Evolutionary conservation across 768 basidiomycete species (phyloP).

Genomic region (Tulasnella sp.): DNA sequence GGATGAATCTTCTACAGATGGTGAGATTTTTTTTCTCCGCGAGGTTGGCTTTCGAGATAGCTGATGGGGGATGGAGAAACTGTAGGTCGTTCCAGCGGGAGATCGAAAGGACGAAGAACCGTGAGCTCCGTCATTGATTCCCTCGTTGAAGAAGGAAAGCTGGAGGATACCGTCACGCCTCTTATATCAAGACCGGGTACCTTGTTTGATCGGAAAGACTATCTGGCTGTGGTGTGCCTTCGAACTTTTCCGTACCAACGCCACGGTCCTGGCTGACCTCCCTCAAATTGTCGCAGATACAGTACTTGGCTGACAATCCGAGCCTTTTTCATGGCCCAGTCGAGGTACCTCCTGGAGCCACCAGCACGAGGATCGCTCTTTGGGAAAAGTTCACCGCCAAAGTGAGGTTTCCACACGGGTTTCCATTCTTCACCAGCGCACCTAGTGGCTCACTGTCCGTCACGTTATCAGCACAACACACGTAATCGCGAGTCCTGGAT

Average conservation of each 20-base stretch:
- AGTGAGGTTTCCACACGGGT: not conserved
- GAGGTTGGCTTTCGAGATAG: not conserved
- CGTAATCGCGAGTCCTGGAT: not conserved
- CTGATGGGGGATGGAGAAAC: not conserved
- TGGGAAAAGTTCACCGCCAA: not conserved
- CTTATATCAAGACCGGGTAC: not conserved
- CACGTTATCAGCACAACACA: not conserved
- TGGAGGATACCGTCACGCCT: not conserved
- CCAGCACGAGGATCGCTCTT: not conserved
- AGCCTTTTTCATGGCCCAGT: not conserved
- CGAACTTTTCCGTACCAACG: not conserved
- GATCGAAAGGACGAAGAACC: not conserved
- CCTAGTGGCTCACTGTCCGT: not conserved
- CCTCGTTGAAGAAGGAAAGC: not conserved
- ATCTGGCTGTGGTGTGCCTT: not conserved
- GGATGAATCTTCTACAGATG: not conserved
- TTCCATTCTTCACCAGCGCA: not conserved
- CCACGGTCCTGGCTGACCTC: not conserved
- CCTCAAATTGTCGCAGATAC: not conserved
- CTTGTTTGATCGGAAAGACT: not conserved
- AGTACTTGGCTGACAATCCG: slow-evolving; percentile 10
- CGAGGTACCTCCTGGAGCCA: not conserved
- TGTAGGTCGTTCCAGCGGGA: not conserved
- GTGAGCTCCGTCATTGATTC: not conserved
- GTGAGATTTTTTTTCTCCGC: not conserved